Evolutionary conservation across 1,284 basidiomycete species (phyloP).

Genomic region (Hypsizygus ulmarius): DNA sequence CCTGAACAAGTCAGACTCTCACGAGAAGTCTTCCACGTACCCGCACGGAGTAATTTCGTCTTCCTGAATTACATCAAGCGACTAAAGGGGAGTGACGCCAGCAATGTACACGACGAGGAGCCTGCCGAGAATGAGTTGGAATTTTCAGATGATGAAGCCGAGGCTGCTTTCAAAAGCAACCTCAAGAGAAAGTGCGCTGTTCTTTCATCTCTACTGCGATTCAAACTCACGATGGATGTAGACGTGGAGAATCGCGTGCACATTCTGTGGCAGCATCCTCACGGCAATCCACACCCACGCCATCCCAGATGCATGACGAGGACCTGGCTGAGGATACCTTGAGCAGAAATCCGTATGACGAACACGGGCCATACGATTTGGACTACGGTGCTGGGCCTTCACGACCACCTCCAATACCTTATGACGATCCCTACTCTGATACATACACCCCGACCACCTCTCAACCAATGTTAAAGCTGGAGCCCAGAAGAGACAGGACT

Average conservation of each 20-base stretch:
- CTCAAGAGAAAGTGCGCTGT: constrained; percentile 51
- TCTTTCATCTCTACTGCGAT: constrained; percentile 3
- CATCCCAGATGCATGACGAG: constrained; percentile 52
- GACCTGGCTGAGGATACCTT: constrained; percentile 46
- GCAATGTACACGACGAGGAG: constrained; percentile 89
- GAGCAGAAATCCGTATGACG: constrained; percentile 59
- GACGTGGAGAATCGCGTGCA: constrained; percentile 51
- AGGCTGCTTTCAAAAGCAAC: constrained; percentile 63
- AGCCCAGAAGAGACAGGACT: neutral
- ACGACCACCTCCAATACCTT: constrained; percentile 63
- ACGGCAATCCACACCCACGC: constrained; percentile 51
- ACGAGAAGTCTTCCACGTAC: constrained; percentile 75
- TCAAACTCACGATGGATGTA: constrained; percentile 24
- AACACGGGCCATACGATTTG: constrained; percentile 62
- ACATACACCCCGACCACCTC: constrained; percentile 26
- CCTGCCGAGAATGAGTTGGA: constrained; percentile 82
- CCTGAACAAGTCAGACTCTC: constrained; percentile 49
- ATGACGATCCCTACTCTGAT: constrained; percentile 76
- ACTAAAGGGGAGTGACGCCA: constrained; percentile 85
- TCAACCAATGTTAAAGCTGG: constrained; percentile 13
- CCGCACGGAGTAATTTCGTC: constrained; percentile 73
- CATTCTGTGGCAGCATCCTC: constrained; percentile 50
- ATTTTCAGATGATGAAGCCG: constrained; percentile 89
- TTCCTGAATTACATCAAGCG: constrained; percentile 66
- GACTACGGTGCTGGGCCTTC: constrained; percentile 52